These are phyloP conservation scores for Tulasnella sp. DNA, from an alignment of 768 basidiomycete genomes.

Conservation along the genomic window DNA sequence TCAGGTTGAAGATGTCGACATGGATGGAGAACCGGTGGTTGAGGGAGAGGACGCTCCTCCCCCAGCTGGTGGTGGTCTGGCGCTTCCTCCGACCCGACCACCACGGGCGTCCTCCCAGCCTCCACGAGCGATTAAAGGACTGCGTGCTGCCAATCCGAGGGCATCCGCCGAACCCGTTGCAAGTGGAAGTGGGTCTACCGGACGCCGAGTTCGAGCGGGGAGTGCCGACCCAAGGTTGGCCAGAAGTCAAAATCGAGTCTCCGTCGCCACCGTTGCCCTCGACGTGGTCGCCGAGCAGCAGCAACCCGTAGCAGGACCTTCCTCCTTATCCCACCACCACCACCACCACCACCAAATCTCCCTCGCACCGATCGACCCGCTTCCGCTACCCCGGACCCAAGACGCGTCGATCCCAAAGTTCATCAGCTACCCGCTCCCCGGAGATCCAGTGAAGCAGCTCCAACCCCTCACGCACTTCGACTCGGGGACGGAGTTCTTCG, in stretches of 20 bases:
- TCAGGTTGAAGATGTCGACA: neutral
- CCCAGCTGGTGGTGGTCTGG: neutral
- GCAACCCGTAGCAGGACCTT: neutral
- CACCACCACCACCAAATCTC: neutral
- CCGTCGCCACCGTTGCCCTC: neutral
- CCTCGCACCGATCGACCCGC: neutral
- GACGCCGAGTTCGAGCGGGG: neutral
- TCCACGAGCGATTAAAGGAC: neutral
- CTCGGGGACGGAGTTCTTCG: slow-evolving; percentile 5
- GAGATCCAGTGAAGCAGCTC: neutral
- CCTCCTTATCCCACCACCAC: neutral
- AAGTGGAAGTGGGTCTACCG: neutral
- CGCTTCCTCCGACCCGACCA: neutral
- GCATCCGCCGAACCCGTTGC: neutral
- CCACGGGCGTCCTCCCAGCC: neutral
- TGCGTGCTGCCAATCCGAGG: neutral
- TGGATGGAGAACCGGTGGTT: neutral
- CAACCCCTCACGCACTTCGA: slow-evolving; percentile 6
- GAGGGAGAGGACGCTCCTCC: neutral
- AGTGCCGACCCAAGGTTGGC: neutral
- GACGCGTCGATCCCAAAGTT: neutral
- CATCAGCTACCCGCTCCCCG: neutral
- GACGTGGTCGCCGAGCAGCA: neutral
- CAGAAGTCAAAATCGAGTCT: neutral
- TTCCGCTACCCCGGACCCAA: neutral